These are phyloP conservation scores for Leucosporidium yakuticum DNA, from an alignment of 768 basidiomycete genomes.

Conservation along the genomic window DNA sequence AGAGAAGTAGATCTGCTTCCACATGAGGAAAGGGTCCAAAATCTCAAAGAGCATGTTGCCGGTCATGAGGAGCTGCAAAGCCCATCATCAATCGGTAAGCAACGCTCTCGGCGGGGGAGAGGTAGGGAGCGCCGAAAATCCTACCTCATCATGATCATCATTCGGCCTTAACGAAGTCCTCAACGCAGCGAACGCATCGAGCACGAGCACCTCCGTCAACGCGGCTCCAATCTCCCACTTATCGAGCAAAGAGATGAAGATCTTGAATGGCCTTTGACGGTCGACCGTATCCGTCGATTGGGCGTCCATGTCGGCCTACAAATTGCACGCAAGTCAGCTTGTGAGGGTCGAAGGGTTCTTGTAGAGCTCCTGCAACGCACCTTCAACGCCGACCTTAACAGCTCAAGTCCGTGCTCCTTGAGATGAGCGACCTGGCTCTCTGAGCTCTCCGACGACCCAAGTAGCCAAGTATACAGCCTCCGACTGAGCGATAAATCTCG, in stretches of 20 bases:
- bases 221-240: conserved; percentile 91
- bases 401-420: conserved; percentile 61
- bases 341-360: no score
- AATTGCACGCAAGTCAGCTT: not conserved
- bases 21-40: conserved; percentile 79
- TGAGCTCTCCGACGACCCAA: conserved; percentile 72
- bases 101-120: not conserved
- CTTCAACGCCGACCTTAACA: conserved; percentile 64
- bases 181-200: conserved; percentile 72
- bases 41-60: conserved; percentile 85
- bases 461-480: conserved; percentile 84
- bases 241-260: conserved; percentile 88
- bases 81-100: not conserved
- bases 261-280: conserved; percentile 71
- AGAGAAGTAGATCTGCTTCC: conserved; percentile 63
- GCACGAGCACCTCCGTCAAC: conserved; percentile 69
- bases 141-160: conserved; percentile 45
- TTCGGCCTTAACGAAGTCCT: conserved; percentile 50
- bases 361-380: conserved; percentile 35
- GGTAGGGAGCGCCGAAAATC: conserved; percentile 47
- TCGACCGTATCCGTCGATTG: conserved; percentile 66
- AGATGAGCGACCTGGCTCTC: conserved; percentile 68
- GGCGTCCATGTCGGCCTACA: conserved; percentile 72
- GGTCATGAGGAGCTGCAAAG: conserved; percentile 63
- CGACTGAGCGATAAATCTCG: conserved; percentile 89